Base-by-base conservation (phyloP, 148 eudicot genomes). In the Rhododendron ferrugineum region DNA sequence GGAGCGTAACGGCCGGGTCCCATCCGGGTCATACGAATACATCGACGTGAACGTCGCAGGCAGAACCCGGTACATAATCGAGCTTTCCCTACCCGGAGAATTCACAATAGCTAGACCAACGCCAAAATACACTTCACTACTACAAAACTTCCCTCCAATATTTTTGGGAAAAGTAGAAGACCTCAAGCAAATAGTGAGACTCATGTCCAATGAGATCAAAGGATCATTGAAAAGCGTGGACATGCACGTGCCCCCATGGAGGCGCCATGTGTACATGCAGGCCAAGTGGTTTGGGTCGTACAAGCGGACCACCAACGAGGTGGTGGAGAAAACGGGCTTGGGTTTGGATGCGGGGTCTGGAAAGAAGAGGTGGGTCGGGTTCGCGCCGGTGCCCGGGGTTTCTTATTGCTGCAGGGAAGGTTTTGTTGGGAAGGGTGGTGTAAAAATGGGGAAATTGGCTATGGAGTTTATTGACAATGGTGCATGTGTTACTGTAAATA, bases 231-330 rank as follows among this genome's bases (percentile, higher is more conserved):
- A 92, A 72, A 79, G 79, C 5, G 85, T 42, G 54, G 87, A 87
- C 14, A 79, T 96, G 86, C 84, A 84, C 66, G 86, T 93, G 87
- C 92, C 98, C 30, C 98, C 98, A 0, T 96, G 98, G 98, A 86
- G 98, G 84, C 90, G 92, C 82, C 85, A 85, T 4, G 87, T 84
- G 37, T 96, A 94, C 86, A 85, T 93, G 92, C 88, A 88, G 52
- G 94, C 96, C 0, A 94, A 93, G 89, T 96, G 97, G 93, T 90
- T 92, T 20, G 88, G 92, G 18, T 83, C 94, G 0, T 93, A 92
- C 83, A 94, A 87, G 85, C 81, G 98, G 78, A 92, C 96, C 4
- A 87, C 46, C 36, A 92, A 92, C 18, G 91, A 87, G 1, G 85
- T 73, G 7, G 30, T 90, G 2, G 34, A 11, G 3, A 66, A 11